Base-by-base conservation (phyloP, 148 eudicot genomes). In the Silene conica region DNA sequence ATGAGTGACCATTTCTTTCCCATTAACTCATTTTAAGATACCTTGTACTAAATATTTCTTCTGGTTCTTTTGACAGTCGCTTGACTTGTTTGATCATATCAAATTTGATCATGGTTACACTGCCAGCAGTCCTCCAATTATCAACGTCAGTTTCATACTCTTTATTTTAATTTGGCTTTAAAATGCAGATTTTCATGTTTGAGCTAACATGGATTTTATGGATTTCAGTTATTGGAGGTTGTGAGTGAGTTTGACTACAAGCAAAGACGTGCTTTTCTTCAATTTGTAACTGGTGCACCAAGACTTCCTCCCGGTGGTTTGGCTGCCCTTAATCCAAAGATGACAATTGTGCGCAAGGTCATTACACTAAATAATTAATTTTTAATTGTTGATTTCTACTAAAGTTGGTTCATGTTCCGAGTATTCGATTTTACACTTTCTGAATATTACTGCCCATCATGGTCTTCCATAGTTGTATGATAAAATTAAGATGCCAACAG, bases 71-170 rank as follows among this genome's bases (percentile, higher is more conserved):
- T 73, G 73, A 73, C 92, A 92, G 98, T 80, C 90, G 3, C 79
- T 77, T 62, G 96, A 92, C 73, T 84, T 92, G 74, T 76, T 85
- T 80, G 97, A 95, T 81, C 96, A 92, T 75, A 82, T 92, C 84
- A 92, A 90, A 80, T 88, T 92, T 72, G 97, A 95, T 80, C 98
- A 95, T 83, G 98, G 98, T 71, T 95, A 95, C 80, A 88, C 97
- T 2, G 86, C 88, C 20, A 85, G 90, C 87, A 95, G 98, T 79
- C 85, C 91, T 83, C 93, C 92, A 12, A 83, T 95, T 78, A 55
- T 87, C 70, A 80, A 88, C 79, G 98, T 95, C 46, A 71, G 87
- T 84, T 46, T 54, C 62, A 14, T 23, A 5, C 58, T 28, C 48
- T 48, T 69, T 69, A 21, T 22, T 19, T 45, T 23, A 46, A 48